phyloP scores from a whole-genome alignment of 1,139 yeast species.

The Scheffersomyces illinoinensis region DNA sequence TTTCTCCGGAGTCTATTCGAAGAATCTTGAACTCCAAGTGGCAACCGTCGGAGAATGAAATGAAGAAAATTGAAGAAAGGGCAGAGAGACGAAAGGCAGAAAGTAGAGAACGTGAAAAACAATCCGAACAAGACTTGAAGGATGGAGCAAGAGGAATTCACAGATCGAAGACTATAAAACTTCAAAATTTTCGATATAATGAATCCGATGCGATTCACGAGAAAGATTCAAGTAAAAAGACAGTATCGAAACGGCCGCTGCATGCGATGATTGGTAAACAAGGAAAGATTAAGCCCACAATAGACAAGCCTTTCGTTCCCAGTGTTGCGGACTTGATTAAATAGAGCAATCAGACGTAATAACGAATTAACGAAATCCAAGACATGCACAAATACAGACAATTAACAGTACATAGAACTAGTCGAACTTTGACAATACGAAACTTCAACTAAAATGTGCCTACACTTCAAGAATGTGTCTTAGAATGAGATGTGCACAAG shows the following conservation, averaged over 20 bases:
- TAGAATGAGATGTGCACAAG: no score
- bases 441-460: background rate
- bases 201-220: background rate
- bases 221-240: background rate
- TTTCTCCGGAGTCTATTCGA: constrained; percentile 83
- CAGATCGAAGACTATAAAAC: background rate
- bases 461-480: no score
- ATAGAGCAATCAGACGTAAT: background rate
- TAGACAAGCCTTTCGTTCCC: constrained; percentile 1
- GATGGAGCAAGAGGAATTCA: background rate
- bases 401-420: constrained; percentile 4
- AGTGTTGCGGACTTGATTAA: background rate
- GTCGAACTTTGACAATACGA: constrained; percentile 7
- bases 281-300: background rate
- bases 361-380: background rate
- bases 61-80: constrained; percentile 44
- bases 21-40: constrained; percentile 77
- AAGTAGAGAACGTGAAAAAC: constrained; percentile 8
- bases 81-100: constrained; percentile 38
- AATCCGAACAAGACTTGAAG: constrained; percentile 1
- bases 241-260: background rate
- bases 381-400: background rate
- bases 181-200: background rate
- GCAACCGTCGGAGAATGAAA: constrained; percentile 62
- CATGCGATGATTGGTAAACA: background rate